Percentiles rank a stretch among this genome's conserved stretches.
Conservation (phyloP, 352 stramenopile species). For the Phytophthora melonis region DNA sequence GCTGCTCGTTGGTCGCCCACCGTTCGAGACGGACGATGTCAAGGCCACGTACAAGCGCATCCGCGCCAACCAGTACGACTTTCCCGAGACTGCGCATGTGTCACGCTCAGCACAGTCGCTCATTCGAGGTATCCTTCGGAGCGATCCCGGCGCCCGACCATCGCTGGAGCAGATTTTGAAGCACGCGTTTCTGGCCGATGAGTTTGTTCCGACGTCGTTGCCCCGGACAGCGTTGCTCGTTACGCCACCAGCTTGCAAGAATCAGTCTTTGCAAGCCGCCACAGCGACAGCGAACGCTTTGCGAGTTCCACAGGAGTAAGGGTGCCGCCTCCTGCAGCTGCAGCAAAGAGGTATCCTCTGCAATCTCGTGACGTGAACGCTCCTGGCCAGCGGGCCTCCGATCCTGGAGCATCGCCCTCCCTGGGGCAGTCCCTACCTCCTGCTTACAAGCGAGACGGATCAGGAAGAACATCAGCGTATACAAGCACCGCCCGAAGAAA, state of each 20-base stretch:
- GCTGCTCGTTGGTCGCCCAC: slow-evolving; percentile 96
- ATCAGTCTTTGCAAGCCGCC: slow-evolving; percentile 30
- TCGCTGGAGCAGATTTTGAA: slow-evolving; percentile 81
- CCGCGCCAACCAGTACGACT: slow-evolving; percentile 96
- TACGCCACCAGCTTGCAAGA: slow-evolving; percentile 73
- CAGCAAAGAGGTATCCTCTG: slow-evolving; percentile 48
- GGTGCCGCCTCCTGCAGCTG: slow-evolving; percentile 29
- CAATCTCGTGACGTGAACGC: slow-evolving; percentile 49
- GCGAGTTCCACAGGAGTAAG: slow-evolving; percentile 31
- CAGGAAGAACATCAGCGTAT: slow-evolving; percentile 11
- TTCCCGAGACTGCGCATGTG: slow-evolving; percentile 91
- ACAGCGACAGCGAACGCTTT: slow-evolving; percentile 37
- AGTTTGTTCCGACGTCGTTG: slow-evolving; percentile 63
- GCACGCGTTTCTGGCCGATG: slow-evolving; percentile 80
- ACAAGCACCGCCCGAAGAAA: slow-evolving; percentile 21
- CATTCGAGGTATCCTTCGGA: slow-evolving; percentile 76
- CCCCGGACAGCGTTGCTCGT: slow-evolving; percentile 73
- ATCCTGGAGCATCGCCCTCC: slow-evolving; percentile 31
- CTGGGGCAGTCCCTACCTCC: slow-evolving; percentile 31
- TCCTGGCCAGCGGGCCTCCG: slow-evolving; percentile 34
- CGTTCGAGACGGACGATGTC: slow-evolving; percentile 98
- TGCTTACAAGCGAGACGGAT: slow-evolving; percentile 29
- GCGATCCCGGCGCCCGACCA: slow-evolving; percentile 74
- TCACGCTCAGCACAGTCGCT: slow-evolving; percentile 82
- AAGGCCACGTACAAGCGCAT: slow-evolving; percentile 99